phyloP scores from a whole-genome alignment of 805 yeast species.

The Metschnikowia chrysomelidarum region DNA sequence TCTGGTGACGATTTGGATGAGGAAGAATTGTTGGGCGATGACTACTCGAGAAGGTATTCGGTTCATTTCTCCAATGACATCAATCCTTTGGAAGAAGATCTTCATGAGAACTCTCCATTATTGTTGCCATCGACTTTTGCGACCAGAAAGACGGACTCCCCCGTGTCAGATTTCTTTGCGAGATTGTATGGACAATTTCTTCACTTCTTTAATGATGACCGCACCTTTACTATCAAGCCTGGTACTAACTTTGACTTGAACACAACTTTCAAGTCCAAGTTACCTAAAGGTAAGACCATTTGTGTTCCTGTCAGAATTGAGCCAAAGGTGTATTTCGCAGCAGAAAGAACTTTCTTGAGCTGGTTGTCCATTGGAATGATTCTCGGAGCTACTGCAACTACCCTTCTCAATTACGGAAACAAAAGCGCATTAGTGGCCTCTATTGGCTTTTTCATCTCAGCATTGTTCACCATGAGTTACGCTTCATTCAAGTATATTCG shows the following conservation, averaged over 20 bases:
- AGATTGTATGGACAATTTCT: conserved; percentile 36
- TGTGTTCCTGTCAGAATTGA: conserved; percentile 95
- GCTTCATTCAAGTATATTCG: conserved; percentile 72
- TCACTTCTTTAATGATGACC: conserved; percentile 43
- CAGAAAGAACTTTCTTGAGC: conserved; percentile 89
- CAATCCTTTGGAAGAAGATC: conserved; percentile 50
- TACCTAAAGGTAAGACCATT: conserved; percentile 87
- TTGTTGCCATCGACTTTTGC: conserved; percentile 38
- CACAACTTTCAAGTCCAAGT: conserved; percentile 47
- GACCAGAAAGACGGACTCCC: conserved; percentile 25
- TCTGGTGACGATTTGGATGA: conserved; percentile 65
- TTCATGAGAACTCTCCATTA: conserved; percentile 45
- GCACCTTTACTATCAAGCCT: conserved; percentile 43
- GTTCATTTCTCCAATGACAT: conserved; percentile 46
- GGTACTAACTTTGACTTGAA: conserved; percentile 47
- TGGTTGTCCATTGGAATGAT: conserved; percentile 93
- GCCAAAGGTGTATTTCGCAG: conserved; percentile 98
- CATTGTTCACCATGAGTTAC: conserved; percentile 70
- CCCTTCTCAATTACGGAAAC: conserved; percentile 83
- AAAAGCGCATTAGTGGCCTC: conserved; percentile 69
- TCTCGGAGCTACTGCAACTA: conserved; percentile 84
- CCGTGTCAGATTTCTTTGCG: conserved; percentile 33
- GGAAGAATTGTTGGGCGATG: conserved; percentile 56
- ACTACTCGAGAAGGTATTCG: conserved; percentile 26
- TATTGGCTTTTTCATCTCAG: conserved; percentile 79